Conservation (phyloP, 192 early-diverging fungal species). For the Entomortierella parvispora region DNA sequence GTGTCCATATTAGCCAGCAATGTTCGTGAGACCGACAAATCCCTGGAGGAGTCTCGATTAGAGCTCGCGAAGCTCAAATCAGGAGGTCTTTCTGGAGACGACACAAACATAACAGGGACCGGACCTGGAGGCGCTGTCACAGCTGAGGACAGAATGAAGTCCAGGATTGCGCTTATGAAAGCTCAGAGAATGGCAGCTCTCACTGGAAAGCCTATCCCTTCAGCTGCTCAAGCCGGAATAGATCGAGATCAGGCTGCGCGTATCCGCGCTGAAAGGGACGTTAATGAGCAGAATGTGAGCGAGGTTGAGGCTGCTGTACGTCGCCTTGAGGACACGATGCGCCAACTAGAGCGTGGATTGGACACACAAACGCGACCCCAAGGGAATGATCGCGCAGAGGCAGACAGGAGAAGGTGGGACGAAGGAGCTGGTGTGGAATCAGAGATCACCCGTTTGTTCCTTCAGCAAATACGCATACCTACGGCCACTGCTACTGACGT, state of each 20-base stretch:
- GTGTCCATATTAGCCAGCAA: conserved; percentile 51
- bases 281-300: conserved; percentile 51
- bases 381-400: conserved; percentile 40
- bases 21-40: conserved; percentile 58
- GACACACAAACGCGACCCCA: conserved; percentile 21
- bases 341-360: conserved; percentile 50
- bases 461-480: conserved; percentile 51
- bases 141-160: conserved; percentile 61
- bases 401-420: conserved; percentile 54
- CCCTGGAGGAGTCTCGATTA: conserved; percentile 55
- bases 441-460: conserved; percentile 54
- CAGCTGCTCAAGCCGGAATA: conserved; percentile 34
- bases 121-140: conserved; percentile 64
- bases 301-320: conserved; percentile 58
- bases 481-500: background rate
- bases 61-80: conserved; percentile 51
- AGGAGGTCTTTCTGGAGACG: conserved; percentile 4
- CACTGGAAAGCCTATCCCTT: conserved; percentile 54
- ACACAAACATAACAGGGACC: conserved; percentile 55
- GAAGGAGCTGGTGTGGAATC: conserved; percentile 56
- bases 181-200: conserved; percentile 62
- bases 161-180: conserved; percentile 63
- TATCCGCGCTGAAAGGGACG: conserved; percentile 53
- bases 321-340: conserved; percentile 52
- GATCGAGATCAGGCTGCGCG: conserved; percentile 57